A percentile compares a stretch with the other conserved stretches of the same genome.
These are phyloP conservation scores for Calocybe cyanea DNA, from an alignment of 768 basidiomycete genomes.

Conservation along the genomic window DNA sequence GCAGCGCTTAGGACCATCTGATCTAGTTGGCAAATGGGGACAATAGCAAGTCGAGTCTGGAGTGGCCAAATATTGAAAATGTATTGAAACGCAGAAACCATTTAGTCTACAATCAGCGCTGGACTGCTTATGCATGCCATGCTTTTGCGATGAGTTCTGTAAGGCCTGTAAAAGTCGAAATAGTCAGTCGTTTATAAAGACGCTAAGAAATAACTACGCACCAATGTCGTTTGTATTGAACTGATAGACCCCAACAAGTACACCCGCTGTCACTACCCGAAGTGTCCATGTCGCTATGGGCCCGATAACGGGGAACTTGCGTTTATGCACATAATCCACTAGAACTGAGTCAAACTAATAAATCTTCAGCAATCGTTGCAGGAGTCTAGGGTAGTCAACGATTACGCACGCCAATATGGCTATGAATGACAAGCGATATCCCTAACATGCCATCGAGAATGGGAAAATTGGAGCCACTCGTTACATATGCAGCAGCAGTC, in stretches of 20 bases:
- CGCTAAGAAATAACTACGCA: conserved; percentile 34
- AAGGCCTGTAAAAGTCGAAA: conserved; percentile 49
- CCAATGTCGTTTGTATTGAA: conserved; percentile 99
- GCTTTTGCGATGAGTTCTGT: conserved; percentile 80
- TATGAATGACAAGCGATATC: conserved; percentile 86
- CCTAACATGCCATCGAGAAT: conserved; percentile 88
- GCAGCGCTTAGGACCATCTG: no score
- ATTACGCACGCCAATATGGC: conserved; percentile 83
- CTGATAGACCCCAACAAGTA: conserved; percentile 89
- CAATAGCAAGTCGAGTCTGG: no score
- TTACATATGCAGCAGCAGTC: conserved; percentile 82
- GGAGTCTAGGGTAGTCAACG: conserved; percentile 10
- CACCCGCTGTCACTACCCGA: conserved; percentile 71
- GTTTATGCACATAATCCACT: conserved; percentile 88
- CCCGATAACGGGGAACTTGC: conserved; percentile 89
- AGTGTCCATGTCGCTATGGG: conserved; percentile 70
- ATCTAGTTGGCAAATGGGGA: no score
- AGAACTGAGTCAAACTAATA: conserved; percentile 82
- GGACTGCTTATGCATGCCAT: conserved; percentile 67
- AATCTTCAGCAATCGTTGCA: no score
- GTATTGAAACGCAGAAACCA: not conserved
- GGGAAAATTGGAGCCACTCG: conserved; percentile 72
- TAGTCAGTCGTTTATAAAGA: not conserved
- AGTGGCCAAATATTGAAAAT: no score
- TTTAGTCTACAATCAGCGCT: conserved; percentile 8